These are phyloP conservation scores for Stachybotrys chlorohalonatus DNA, from an alignment of 2,329 filamentous ascomycete species.

Conservation along the genomic window DNA sequence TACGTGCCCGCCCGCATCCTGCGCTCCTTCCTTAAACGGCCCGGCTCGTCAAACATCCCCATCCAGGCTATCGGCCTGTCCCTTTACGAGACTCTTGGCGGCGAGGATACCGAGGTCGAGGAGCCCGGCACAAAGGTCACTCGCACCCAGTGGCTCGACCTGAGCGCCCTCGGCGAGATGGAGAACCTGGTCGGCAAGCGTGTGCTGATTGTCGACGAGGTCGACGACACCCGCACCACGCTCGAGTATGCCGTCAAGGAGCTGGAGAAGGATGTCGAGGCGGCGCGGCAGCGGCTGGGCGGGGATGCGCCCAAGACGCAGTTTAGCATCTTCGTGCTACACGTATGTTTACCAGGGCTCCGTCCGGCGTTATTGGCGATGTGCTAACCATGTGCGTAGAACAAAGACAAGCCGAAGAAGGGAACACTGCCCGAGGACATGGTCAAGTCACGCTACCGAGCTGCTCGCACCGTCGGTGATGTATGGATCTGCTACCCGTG, in stretches of 20 bases:
- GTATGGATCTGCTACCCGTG: constrained; percentile 99
- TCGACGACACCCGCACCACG: constrained; percentile 90
- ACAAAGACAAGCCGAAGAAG: constrained; percentile 98
- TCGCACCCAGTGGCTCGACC: constrained; percentile 95
- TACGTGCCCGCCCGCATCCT: constrained; percentile 96
- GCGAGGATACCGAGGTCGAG: constrained; percentile 46
- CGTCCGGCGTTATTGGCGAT: rapidly evolving
- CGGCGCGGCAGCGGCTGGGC: constrained; percentile 65
- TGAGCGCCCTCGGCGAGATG: constrained; percentile 70
- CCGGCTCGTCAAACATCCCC: constrained; percentile 85
- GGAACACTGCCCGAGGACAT: constrained; percentile 72
- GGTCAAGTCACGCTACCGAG: constrained; percentile 68
- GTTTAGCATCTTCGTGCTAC: constrained; percentile 92
- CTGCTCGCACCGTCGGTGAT: constrained; percentile 81
- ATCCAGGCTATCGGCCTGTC: constrained; percentile 98
- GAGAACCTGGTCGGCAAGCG: constrained; percentile 29
- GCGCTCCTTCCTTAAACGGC: constrained; percentile 90
- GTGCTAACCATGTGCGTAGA: constrained; percentile 38
- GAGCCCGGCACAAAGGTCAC: constrained; percentile 83
- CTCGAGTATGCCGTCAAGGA: constrained; percentile 90
- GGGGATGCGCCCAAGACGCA: constrained; percentile 59
- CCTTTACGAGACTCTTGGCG: constrained; percentile 79
- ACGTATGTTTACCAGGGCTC: constrained; percentile 43
- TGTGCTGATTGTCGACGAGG: constrained; percentile 40
- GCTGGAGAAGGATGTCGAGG: constrained; percentile 87